phyloP scores from a whole-genome alignment of 148 eudicot genomes.

The Amaranthus cruentus region DNA sequence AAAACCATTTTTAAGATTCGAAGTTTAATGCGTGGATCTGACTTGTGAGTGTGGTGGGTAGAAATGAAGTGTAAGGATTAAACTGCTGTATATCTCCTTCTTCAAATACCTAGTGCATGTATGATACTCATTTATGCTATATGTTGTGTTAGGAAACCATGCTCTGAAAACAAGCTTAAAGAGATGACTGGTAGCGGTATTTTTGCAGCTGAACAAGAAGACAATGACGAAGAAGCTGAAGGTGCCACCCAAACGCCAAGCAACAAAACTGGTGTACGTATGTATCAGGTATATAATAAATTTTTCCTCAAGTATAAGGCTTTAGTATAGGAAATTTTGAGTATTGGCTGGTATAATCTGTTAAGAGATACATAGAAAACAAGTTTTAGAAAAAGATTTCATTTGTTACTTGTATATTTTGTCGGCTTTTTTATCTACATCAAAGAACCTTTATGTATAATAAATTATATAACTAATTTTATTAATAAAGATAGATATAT shows the following conservation, averaged over 20 bases:
- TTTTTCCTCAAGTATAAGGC: neutral
- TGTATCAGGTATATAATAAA: conserved; percentile 59
- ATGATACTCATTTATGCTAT: conserved; percentile 4
- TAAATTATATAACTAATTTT: too few species aligned
- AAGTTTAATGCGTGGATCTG: neutral
- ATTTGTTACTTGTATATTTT: too few species aligned
- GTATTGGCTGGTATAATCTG: neutral
- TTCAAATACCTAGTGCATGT: neutral
- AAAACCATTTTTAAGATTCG: too few species aligned
- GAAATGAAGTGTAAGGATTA: neutral
- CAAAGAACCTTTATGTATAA: too few species aligned
- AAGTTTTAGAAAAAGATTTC: too few species aligned
- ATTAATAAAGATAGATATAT: too few species aligned
- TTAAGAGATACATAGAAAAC: too few species aligned
- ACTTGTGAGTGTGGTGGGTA: neutral
- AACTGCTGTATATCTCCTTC: too few species aligned
- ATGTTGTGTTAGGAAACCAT: conserved; percentile 66
- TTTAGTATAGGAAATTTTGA: neutral
- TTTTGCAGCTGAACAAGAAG: conserved; percentile 50
- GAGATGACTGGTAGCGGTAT: conserved; percentile 93
- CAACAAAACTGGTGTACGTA: conserved; percentile 64
- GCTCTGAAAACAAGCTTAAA: conserved; percentile 70
- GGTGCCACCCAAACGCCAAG: conserved; percentile 36
- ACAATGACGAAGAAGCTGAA: conserved; percentile 43
- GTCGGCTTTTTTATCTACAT: too few species aligned